Evolutionary conservation across 1,284 basidiomycete species (phyloP).

Genomic region (Bondarzewia mesenterica): DNA sequence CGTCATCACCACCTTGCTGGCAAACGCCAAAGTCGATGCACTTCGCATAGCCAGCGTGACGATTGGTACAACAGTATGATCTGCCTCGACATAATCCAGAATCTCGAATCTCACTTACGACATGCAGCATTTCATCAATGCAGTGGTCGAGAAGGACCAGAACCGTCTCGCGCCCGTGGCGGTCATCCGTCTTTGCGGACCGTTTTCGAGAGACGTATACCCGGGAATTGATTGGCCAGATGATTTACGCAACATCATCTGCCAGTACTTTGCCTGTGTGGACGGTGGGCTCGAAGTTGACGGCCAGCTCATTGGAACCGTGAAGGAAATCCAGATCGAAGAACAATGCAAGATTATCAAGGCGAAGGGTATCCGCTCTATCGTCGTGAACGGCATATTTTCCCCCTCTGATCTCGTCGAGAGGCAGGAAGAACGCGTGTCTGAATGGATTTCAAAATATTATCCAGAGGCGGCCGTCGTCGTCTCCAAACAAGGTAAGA

Average conservation of each 20-base stretch:
- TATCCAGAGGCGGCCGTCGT: conserved; percentile 32
- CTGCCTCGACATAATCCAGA: background rate
- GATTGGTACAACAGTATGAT: conserved; percentile 38
- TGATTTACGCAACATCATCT: conserved; percentile 30
- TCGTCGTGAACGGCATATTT: conserved; percentile 41
- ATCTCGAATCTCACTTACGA: no score
- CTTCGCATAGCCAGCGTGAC: conserved; percentile 32
- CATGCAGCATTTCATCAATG: conserved; percentile 35
- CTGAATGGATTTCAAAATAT: conserved; percentile 30
- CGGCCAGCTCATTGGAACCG: conserved; percentile 33
- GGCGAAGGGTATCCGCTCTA: conserved; percentile 27
- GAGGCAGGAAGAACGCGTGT: conserved; percentile 38
- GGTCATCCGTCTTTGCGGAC: conserved; percentile 42
- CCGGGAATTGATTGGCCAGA: conserved; percentile 41
- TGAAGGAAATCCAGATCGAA: conserved; percentile 32
- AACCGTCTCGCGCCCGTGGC: conserved; percentile 41
- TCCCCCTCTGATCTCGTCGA: conserved; percentile 36
- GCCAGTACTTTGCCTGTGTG: conserved; percentile 36
- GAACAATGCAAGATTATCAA: conserved; percentile 33
- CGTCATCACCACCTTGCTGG: conserved; percentile 33
- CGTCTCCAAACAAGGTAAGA: conserved; percentile 31
- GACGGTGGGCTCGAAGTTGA: conserved; percentile 47
- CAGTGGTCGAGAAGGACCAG: conserved; percentile 41
- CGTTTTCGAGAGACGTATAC: conserved; percentile 31
- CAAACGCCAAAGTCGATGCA: conserved; percentile 25